Conservation (phyloP, 345 rosid species). For the Turritis glabra region DNA sequence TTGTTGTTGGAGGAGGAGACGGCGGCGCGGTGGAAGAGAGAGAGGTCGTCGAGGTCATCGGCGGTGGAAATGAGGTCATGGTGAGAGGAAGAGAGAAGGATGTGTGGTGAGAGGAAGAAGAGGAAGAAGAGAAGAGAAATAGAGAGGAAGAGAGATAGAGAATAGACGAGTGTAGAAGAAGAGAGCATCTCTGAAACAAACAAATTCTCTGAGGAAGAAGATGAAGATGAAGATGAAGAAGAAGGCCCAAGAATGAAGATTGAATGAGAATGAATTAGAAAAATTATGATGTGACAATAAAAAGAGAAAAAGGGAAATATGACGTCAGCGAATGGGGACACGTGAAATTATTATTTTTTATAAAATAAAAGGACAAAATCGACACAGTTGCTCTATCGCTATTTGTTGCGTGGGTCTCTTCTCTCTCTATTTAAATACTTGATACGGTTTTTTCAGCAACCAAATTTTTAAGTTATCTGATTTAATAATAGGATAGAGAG, state of each 20-base stretch:
- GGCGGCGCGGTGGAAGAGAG: constrained; percentile 66
- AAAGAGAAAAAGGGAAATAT: constrained; percentile 1
- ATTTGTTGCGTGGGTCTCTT: constrained; percentile 19
- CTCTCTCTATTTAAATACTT: constrained; percentile 15
- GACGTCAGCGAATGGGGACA: constrained; percentile 41
- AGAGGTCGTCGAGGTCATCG: constrained; percentile 60
- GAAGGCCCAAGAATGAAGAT: no score
- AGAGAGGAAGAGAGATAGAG: constrained; percentile 57
- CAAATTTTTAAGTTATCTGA: constrained; percentile 5
- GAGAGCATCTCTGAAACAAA: constrained; percentile 49
- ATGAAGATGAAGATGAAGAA: background rate
- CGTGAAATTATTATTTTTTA: background rate
- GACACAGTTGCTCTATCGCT: constrained; percentile 33
- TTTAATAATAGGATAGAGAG: constrained; percentile 9
- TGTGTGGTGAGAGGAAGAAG: constrained; percentile 52
- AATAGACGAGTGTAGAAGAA: constrained; percentile 51
- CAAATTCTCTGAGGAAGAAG: constrained; percentile 15
- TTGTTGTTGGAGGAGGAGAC: constrained; percentile 21
- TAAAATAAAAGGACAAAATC: background rate
- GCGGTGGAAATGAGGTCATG: constrained; percentile 39
- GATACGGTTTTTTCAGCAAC: constrained; percentile 28
- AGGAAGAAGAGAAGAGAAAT: constrained; percentile 49
- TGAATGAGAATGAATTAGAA: background rate
- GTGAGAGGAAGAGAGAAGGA: constrained; percentile 51
- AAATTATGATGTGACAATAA: constrained; percentile 1